phyloP scores from a whole-genome alignment of 2,329 filamentous ascomycete species.

The Fusarium euwallaceae region DNA sequence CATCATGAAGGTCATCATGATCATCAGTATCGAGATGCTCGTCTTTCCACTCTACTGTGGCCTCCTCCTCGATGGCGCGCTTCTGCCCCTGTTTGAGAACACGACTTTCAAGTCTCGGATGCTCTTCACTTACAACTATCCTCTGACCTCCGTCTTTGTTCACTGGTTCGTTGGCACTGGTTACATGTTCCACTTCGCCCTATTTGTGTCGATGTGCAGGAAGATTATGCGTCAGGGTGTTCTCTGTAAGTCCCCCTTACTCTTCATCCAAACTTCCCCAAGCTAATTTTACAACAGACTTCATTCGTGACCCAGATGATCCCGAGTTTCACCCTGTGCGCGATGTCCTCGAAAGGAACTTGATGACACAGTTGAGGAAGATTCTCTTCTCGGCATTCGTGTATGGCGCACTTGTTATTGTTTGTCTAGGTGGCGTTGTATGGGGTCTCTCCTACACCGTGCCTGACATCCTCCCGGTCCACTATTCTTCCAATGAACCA shows the following conservation, averaged over 20 bases:
- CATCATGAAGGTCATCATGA: conserved; percentile 96
- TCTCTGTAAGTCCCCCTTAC: conserved; percentile 74
- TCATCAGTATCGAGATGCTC: conserved; percentile 99
- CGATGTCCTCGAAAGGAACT: conserved; percentile 92
- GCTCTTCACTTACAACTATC: conserved; percentile 81
- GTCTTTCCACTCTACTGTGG: conserved; percentile 97
- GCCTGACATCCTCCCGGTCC: conserved; percentile 84
- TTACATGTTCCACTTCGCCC: conserved; percentile 99
- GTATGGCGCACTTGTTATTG: conserved; percentile 90
- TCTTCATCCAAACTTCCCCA: background rate
- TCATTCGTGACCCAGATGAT: conserved; percentile 97
- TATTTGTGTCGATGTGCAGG: conserved; percentile 98
- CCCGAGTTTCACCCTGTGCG: conserved; percentile 98
- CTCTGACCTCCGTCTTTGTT: conserved; percentile 92
- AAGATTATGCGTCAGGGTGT: conserved; percentile 97
- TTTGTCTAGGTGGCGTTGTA: conserved; percentile 95
- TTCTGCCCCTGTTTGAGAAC: conserved; percentile 89
- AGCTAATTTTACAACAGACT: conserved; percentile 68
- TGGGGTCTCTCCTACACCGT: conserved; percentile 84
- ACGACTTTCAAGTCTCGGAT: conserved; percentile 83
- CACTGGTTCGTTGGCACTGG: conserved; percentile 99
- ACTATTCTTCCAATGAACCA: conserved; percentile 93
- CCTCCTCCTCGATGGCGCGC: conserved; percentile 86
- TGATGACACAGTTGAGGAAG: conserved; percentile 93
- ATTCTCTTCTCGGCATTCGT: conserved; percentile 96